phyloP scores from a whole-genome alignment of 768 basidiomycete species.

The Tulasnella sp. region DNA sequence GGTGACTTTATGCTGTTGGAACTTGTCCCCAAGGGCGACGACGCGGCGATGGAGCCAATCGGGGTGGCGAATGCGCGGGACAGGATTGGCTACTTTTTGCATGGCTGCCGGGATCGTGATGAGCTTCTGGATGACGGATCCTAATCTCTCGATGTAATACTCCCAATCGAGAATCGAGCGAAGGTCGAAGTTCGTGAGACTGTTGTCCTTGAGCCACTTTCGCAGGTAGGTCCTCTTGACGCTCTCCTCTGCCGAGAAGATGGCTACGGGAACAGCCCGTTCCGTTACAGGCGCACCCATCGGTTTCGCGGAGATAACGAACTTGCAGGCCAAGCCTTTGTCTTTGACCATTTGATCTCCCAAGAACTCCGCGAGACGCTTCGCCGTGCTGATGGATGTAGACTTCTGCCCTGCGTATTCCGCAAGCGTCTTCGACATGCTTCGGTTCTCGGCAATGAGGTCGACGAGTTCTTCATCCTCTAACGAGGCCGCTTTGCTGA shows the following conservation, averaged over 20 bases:
- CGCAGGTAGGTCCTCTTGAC: constrained; percentile 87
- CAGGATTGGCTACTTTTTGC: constrained; percentile 95
- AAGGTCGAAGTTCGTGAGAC: constrained; percentile 80
- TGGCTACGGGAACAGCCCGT: constrained; percentile 92
- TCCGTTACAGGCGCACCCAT: constrained; percentile 93
- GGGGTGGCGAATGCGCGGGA: constrained; percentile 91
- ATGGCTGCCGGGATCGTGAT: constrained; percentile 99
- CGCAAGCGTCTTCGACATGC: constrained; percentile 94
- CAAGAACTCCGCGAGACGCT: constrained; percentile 90
- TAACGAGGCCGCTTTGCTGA: constrained; percentile 76
- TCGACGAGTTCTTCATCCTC: constrained; percentile 92
- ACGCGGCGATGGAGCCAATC: constrained; percentile 95
- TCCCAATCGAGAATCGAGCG: constrained; percentile 95
- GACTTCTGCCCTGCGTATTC: constrained; percentile 97
- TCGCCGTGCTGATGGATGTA: constrained; percentile 95
- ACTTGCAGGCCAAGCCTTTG: constrained; percentile 97
- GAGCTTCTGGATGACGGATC: constrained; percentile 96
- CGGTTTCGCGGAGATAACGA: constrained; percentile 95
- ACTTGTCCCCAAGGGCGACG: constrained; percentile 85
- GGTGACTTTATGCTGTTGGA: constrained; percentile 96
- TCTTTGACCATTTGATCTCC: constrained; percentile 99
- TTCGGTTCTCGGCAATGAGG: constrained; percentile 96
- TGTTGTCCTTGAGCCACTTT: constrained; percentile 95
- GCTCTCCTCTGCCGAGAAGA: constrained; percentile 92
- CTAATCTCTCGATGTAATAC: constrained; percentile 96